Evolutionary conservation across 345 rosid species (phyloP), one percentile per base, ranked within the genome.

Genomic region (Hibiscus tridactylites): DNA sequence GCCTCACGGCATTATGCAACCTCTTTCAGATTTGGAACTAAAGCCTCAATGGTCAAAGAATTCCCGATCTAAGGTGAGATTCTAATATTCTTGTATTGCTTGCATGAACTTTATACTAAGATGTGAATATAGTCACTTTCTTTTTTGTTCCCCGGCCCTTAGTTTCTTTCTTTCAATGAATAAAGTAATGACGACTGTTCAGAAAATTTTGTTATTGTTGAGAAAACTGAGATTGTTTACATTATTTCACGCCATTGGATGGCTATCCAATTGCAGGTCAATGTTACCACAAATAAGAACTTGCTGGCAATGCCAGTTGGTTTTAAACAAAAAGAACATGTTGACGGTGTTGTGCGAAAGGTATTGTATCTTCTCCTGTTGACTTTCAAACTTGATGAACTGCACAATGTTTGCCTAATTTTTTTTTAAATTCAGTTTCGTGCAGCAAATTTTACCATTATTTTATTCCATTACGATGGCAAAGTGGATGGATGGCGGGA

Each of bases 241-340:
- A 53, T 7, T 29, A 61, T 5, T 35, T 70, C 71, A 70, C 68
- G 49, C 65, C 49, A 60, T 42, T 58, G 54, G 10, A 37, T 79
- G 74, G 61, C 56, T 50, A 49, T 73, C 29, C 68, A 63, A 61
- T 73, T 60, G 52, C 79, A 92, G 90, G 86, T 71, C 28, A 75
- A 77, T 35, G 75, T 71, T 73, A 72, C 75, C 78, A 83, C 80
- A n/a, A 78, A 77, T 76, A 84, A 69, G 59, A 78, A 88, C 81
- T 85, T 96, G 75, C 79, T 96, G 82, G 98, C 99, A 61, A 88
- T 96, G 76, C 85, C 99, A 0, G 99, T 89, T 79, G 99, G 99
- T 78, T 83, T 91, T 68, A 86, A 87, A 79, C 98, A 88, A 82
- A 96, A 91, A 83, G 73, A 78, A 64, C 83, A 89, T 70, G 97